Evolutionary conservation across 805 yeast genomes (phyloP), one percentile per base, ranked within the genome.

Genomic region (Ascoidea asiatica): DNA sequence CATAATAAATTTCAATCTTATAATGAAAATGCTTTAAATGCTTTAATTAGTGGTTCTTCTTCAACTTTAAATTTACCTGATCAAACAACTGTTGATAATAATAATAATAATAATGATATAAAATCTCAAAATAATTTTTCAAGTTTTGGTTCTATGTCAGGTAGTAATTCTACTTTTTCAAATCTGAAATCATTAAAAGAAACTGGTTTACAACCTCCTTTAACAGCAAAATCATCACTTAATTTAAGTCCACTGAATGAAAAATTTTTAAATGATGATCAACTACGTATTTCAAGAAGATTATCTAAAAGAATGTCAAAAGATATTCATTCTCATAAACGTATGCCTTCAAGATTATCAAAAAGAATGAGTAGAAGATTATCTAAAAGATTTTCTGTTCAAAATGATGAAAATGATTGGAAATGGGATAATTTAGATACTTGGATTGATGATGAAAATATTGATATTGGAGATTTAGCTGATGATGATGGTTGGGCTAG

Each of bases 321-420:
- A 29, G 15, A 29, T 29, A 8, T 15, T 11, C 8, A 29, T 3
- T 11, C 35, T 29, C n/a, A n/a, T n/a, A n/a, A n/a, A n/a, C 8
- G 15, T 11, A 11, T 29, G 15, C 15, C 35, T 29, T 8, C 35
- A 38, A 19, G 43, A 13, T 44, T 44, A 5, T 48, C 51, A 6
- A 46, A 44, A 36, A 41, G 46, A 40, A 44, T 46, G 19, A 44
- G 48, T 7, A 44, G 33, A 29, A 40, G 47, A 39, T 23, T 49
- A 29, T 47, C 50, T n/a, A 42, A 43, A 22, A 39, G 51, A 41
- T 48, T 48, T 40, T 46, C 51, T 5, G 29, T 42, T 19, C 38
- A 22, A 38, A 41, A 33, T 23, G 15, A 29, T 29, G 35, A 29
- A 29, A 29, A 29, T 29, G 40, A 43, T 19, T 43, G 45, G 47